These are phyloP conservation scores for Euphorbia schlechtendalii DNA, from an alignment of 441 rosid species.

Conservation along the genomic window DNA sequence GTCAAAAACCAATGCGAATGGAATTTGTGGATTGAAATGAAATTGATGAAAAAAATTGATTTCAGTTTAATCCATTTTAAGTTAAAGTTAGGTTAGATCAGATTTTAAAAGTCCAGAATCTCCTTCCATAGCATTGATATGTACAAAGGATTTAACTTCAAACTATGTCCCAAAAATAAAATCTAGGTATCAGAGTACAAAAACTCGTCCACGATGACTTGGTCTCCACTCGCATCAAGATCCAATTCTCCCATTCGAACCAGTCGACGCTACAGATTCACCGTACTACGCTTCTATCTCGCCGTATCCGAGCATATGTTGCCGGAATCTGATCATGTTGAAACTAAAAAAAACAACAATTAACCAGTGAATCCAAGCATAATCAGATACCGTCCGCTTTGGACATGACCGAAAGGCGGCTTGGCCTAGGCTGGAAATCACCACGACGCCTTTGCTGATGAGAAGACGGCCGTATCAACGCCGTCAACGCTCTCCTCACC, in stretches of 20 bases:
- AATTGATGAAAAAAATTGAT: neutral
- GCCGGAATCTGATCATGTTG: conserved; percentile 18
- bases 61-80: neutral
- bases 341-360: conserved; percentile 23
- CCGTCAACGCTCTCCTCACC: conserved; percentile 70
- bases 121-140: conserved; percentile 38
- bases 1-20: too few relatives aligned
- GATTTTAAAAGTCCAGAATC: conserved; percentile 24
- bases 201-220: conserved; percentile 21
- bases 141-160: conserved; percentile 39
- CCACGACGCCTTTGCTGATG: conserved; percentile 62
- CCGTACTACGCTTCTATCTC: too few relatives aligned
- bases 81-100: neutral
- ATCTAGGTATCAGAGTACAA: conserved; percentile 19
- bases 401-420: conserved; percentile 62
- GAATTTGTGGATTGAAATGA: neutral
- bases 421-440: conserved; percentile 55
- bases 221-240: neutral
- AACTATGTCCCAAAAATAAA: conserved; percentile 23
- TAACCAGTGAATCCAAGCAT: conserved; percentile 31
- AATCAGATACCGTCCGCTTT: conserved; percentile 16
- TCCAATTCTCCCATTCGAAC: conserved; percentile 4
- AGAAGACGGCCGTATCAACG: conserved; percentile 75
- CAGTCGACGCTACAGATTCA: neutral
- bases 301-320: conserved; percentile 18